Evolutionary conservation across 2,329 filamentous ascomycete species (phyloP), one percentile per base, ranked within the genome.

Genomic region (Pseudogymnoascus pannorum): DNA sequence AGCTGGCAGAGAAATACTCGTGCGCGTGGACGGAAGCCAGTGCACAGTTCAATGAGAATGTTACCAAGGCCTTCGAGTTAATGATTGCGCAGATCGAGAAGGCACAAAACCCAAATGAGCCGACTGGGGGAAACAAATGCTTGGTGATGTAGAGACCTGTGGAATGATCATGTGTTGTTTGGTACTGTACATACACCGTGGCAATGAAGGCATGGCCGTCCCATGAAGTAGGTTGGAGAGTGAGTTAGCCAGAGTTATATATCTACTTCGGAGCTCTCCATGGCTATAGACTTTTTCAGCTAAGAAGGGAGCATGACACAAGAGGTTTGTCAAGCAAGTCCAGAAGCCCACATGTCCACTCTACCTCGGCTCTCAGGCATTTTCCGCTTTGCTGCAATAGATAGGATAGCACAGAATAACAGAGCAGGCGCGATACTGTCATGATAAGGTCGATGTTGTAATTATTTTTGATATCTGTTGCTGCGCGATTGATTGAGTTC

Each of bases 81-180:
- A 87, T 99, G 79, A 92, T 99, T 69, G 90, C 83, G 57, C 90
- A 97, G 79, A 92, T 99, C 65, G 94, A 99, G 77, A 96, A 95
- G 77, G 87, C 88, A 24, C 89, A 96, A 76, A 96, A 95, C 72
- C 92, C 93, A 1, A 87, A 87, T 70, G 91, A 96, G 76, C 87
- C 91, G 6, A 80, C 91, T 24, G 87, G 86, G 61, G 88, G 87
- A 61, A 85, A 85, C 69, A 96, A 95, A 77, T 97, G 94, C 75
- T 69, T 74, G 61, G 74, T 97, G 68, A 97, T 99, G 94, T 99
- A 80, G 71, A 20, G 48, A 20, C 48, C n/a, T 4, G 26, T 1
- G 14, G 44, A 18, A 12, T 29, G 26, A 54, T 54, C 29, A 20
- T 26, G 54, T 26, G 38, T 18, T 54, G 38, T n/a, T 31, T 14